A percentile compares a stretch with the other conserved stretches of the same genome.
Conservation (phyloP, 1,284 basidiomycete genomes). For the Trametes pubescens region DNA sequence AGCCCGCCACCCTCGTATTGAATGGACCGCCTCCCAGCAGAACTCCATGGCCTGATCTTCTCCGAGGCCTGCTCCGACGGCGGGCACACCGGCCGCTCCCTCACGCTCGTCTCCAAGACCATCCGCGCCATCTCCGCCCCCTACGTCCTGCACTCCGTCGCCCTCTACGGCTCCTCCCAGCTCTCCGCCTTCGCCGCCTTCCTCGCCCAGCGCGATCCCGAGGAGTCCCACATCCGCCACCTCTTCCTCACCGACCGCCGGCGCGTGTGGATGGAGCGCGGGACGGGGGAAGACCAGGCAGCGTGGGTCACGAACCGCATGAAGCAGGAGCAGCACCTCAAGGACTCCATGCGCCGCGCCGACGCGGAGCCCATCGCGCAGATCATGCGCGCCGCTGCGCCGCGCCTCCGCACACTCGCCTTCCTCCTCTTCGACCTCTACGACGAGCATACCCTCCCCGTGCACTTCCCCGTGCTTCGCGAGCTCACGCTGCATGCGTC, state of each 20-base stretch:
- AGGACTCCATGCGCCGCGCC: constrained; percentile 2
- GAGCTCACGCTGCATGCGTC: constrained; percentile 19
- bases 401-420: constrained; percentile 15
- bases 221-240: constrained; percentile 9
- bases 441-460: constrained; percentile 2
- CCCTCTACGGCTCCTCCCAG: constrained; percentile 13
- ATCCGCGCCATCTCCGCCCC: constrained; percentile 12
- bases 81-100: constrained; percentile 19
- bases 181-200: constrained; percentile 8
- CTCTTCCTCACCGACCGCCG: constrained; percentile 22
- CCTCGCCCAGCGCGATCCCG: neutral
- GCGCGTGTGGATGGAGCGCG: constrained; percentile 15
- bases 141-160: constrained; percentile 15
- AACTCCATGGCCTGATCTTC: constrained; percentile 20
- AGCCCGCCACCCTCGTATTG: too few relatives aligned
- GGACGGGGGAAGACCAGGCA: neutral
- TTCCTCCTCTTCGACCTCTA: constrained; percentile 18
- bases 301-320: constrained; percentile 6
- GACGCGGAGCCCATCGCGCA: constrained; percentile 4
- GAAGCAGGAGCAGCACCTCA: constrained; percentile 9
- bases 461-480: constrained; percentile 6
- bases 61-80: constrained; percentile 22
- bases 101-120: constrained; percentile 15
- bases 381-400: constrained; percentile 3
- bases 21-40: constrained; percentile 19